Evolutionary conservation across 106 monocot species (phyloP).

Genomic region (Phalaenopsis equestris): DNA sequence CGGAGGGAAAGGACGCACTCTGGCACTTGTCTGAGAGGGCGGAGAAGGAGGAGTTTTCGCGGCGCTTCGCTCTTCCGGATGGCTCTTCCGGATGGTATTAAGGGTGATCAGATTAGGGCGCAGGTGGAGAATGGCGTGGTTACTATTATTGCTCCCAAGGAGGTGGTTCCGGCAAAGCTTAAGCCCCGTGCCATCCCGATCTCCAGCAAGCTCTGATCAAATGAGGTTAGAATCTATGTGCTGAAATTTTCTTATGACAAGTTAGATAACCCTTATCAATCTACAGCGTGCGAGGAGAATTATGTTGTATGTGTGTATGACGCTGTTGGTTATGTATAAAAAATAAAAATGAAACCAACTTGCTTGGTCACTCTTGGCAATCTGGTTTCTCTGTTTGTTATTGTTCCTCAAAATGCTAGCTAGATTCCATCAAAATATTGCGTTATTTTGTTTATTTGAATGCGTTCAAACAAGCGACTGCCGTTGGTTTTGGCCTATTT

Average conservation of each 20-base stretch:
- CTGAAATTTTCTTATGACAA: background rate
- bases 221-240: slow-evolving; percentile 1
- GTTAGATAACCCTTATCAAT: background rate
- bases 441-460: too few species aligned
- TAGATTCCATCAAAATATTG: too few species aligned
- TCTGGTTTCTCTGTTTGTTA: background rate
- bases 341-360: background rate
- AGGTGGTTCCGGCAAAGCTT: slow-evolving; percentile 29
- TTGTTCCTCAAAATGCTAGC: background rate
- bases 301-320: slow-evolving; percentile 1
- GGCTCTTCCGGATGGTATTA: slow-evolving; percentile 52
- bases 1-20: slow-evolving; percentile 31
- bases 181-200: slow-evolving; percentile 50
- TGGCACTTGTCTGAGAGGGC: slow-evolving; percentile 61
- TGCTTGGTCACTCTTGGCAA: background rate
- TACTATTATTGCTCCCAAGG: slow-evolving; percentile 68
- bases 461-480: too few species aligned
- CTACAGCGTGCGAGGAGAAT: background rate
- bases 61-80: slow-evolving; percentile 52
- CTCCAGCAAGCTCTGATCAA: slow-evolving; percentile 58
- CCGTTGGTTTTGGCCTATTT: too few species aligned
- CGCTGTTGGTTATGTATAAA: background rate
- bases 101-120: slow-evolving; percentile 51
- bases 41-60: slow-evolving; percentile 34
- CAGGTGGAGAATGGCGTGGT: slow-evolving; percentile 74